Base-by-base conservation (phyloP, 2,329 filamentous ascomycete species). In the Hypoxylon sp. region DNA sequence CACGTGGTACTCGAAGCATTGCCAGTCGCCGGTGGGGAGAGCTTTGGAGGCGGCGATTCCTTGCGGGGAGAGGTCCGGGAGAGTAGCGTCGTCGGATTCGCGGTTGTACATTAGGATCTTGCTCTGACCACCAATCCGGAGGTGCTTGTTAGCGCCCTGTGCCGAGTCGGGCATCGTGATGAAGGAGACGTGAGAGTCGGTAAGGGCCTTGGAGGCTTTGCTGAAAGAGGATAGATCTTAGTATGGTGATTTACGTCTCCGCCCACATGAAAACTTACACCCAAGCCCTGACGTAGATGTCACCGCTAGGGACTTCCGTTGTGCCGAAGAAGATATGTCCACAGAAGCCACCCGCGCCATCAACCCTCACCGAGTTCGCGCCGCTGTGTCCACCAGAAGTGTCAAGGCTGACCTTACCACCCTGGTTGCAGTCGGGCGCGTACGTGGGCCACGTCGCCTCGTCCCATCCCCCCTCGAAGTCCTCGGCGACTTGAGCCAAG, bases 31-130 rank as follows among this genome's bases (percentile, higher is more conserved):
- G 2, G 79, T 73, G 0, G 80, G 74, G 21, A 85, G 75, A 2
- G 75, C 70, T 1, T 67, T 70, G 2, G 81, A 84, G 0, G 79
- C 66, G 0, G 80, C 79, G 41, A 84, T 81, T 8, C 82, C 82
- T 17, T 82, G 72, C 0, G 82, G 82, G 0, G 79, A 83, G 13
- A 85, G 77, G 47, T 84, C 80, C 0, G 82, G 82, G 0, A 86
- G 77, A 1, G 82, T 85, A 0, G 82, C 82, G 53, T 86, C 82
- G 66, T 85, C 81, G 11, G 76, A 75, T 63, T 86, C 82, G 66
- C 81, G 81, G 74, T 85, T 85, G 74, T 80, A 85, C 81, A 85
- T 84, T 23, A 85, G 68, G 63, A 86, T 84, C 57, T 78, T 75
- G 70, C 70, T 78, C 67, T 84, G 82, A 4, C 81, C 82, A 31